Evolutionary conservation across 2,329 filamentous ascomycete genomes (phyloP).

Genomic region (Emergomyces pasteurianus): DNA sequence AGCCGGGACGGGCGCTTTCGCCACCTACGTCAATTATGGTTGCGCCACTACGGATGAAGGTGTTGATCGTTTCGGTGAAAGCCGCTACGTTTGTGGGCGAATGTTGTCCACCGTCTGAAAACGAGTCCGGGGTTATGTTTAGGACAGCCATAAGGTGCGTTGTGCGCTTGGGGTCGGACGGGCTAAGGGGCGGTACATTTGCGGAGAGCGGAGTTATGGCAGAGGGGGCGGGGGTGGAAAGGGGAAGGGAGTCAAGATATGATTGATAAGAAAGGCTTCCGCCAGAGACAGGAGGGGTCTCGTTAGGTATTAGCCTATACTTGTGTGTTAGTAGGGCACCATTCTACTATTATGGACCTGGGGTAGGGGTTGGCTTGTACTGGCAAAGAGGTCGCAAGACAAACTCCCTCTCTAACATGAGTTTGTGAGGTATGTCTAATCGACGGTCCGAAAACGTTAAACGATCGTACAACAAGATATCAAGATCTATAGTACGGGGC

Average conservation of each 20-base stretch:
- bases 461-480: constrained; percentile 74
- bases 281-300: constrained; percentile 20
- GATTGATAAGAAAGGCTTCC: constrained; percentile 22
- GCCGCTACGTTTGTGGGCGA: constrained; percentile 33
- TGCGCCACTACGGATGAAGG: constrained; percentile 57
- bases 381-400: constrained; percentile 71
- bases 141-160: constrained; percentile 89
- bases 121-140: constrained; percentile 91
- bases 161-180: constrained; percentile 42
- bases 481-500: constrained; percentile 85
- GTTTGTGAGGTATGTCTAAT: constrained; percentile 70
- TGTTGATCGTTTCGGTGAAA: constrained; percentile 47
- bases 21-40: constrained; percentile 87
- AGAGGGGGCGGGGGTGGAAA: constrained; percentile 24
- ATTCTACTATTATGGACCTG: constrained; percentile 2
- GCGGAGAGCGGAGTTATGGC: constrained; percentile 29
- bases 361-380: constrained; percentile 16
- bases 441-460: constrained; percentile 54
- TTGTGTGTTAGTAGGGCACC: neutral
- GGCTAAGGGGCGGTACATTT: constrained; percentile 42
- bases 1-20: constrained; percentile 76
- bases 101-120: constrained; percentile 76
- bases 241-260: constrained; percentile 23
- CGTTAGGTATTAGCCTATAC: constrained; percentile 31
- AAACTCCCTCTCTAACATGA: constrained; percentile 86